These are phyloP conservation scores for Hypoxylon sp. DNA, from an alignment of 2,329 filamentous ascomycete genomes.

Conservation along the genomic window DNA sequence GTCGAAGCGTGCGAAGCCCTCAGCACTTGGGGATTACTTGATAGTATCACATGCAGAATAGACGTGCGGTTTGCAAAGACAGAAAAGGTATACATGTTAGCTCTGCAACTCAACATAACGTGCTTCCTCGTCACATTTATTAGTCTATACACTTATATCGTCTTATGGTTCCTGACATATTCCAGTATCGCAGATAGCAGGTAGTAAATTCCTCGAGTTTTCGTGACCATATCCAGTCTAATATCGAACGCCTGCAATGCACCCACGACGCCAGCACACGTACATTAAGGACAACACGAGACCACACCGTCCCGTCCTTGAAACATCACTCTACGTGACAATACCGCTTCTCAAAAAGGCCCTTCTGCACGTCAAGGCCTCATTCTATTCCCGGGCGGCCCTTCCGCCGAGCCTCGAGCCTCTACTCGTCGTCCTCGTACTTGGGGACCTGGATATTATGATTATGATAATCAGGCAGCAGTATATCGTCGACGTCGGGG, in stretches of 20 bases:
- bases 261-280: conserved; percentile 26
- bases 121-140: neutral
- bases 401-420: conserved; percentile 7
- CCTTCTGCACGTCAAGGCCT: neutral
- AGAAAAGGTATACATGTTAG: too few relatives aligned
- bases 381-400: neutral
- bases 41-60: neutral
- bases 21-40: neutral
- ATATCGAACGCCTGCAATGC: conserved; percentile 35
- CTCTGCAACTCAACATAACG: too few relatives aligned
- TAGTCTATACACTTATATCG: conserved; percentile 5
- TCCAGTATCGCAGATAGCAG: neutral
- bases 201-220: neutral
- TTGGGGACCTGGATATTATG: conserved; percentile 46
- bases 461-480: conserved; percentile 74
- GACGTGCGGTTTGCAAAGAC: neutral
- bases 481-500: conserved; percentile 73
- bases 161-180: conserved; percentile 12
- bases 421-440: conserved; percentile 63
- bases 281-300: neutral
- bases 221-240: conserved; percentile 20
- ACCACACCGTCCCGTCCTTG: conserved; percentile 6
- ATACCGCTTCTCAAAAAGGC: neutral
- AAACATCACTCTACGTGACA: neutral
- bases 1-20: neutral